Conservation (phyloP, 2,329 filamentous ascomycete species). For the Bipolaris victoriae region DNA sequence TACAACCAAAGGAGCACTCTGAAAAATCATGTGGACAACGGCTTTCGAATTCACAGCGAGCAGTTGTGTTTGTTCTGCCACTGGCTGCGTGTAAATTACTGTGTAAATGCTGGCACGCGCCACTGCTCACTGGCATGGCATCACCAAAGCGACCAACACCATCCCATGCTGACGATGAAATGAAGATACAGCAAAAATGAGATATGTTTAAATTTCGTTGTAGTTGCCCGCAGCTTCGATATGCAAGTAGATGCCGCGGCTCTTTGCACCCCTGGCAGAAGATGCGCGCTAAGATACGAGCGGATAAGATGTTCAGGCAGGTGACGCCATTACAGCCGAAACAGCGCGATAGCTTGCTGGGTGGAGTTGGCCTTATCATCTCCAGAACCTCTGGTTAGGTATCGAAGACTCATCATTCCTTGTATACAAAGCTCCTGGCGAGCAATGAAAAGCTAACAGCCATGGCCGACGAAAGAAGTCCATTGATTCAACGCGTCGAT, state of each 20-base stretch:
- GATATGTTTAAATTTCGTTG: no score
- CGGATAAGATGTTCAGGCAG: constrained; percentile 15
- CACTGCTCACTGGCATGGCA: no score
- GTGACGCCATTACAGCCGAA: constrained; percentile 17
- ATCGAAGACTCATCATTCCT: neutral
- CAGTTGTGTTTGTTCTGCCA: no score
- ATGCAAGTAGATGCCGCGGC: neutral
- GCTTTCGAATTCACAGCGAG: no score
- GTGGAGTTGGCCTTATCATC: constrained; percentile 7
- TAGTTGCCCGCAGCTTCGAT: no score
- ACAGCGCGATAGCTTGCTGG: constrained; percentile 6
- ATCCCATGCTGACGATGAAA: neutral
- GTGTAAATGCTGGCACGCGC: no score
- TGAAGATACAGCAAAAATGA: neutral
- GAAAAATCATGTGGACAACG: no score
- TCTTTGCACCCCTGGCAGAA: constrained; percentile 10
- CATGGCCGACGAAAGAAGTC: constrained; percentile 66
- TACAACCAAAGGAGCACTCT: no score
- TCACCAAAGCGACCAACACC: no score
- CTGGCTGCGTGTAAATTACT: no score
- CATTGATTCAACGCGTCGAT: constrained; percentile 69
- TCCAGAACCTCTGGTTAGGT: constrained; percentile 8
- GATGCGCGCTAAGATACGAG: constrained; percentile 16
- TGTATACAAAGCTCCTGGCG: constrained; percentile 21
- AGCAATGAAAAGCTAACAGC: constrained; percentile 37